Base-by-base conservation (phyloP, 2,329 filamentous ascomycete species). In the Xylaria sp. region DNA sequence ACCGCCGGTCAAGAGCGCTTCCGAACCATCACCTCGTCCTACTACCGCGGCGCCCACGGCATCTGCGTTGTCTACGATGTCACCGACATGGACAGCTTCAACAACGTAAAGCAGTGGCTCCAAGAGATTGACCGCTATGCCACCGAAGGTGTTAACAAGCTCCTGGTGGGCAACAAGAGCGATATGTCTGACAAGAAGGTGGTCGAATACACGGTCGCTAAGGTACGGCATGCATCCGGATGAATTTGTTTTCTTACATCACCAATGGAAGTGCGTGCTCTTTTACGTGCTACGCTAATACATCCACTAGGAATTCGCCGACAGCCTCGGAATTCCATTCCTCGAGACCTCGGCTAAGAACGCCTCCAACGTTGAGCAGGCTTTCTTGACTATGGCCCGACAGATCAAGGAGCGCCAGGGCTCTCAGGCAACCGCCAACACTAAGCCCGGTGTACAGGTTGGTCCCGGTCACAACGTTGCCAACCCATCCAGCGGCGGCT, bases 111-210 rank as follows among this genome's bases (percentile, higher is more conserved):
- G 92, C 96, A 99, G 88, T 99, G 96, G 96, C 90, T 99, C 72
- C 96, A 99, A 84, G 96, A 99, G 87, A 99, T 99, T 78, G 96
- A 99, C 87, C 91, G 96, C 82, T 98, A 99, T 80, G 96, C 96
- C 77, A 99, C 96, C 76, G 96, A 99, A 85, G 96, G 96, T 75
- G 96, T 99, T 80, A 99, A 99, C 90, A 99, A 99, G 89, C 89
- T 99, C 75, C 91, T 99, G 72, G 95, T 99, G 72, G 96, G 96
- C 80, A 99, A 99, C 92, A 99, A 99, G 92, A 97, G 94, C 85
- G 96, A 99, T 92, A 98, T 99, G 94, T 91, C 95, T 69, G 96
- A 99, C 86, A 99, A 99, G 92, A 99, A 98, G 88, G 96, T 98
- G 50, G 96, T 99, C 72, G 96, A 99, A 84, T 99, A 99, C 89